These are phyloP conservation scores for Tuber calosporum DNA, from an alignment of 495 filamentous ascomycete genomes.

Conservation along the genomic window DNA sequence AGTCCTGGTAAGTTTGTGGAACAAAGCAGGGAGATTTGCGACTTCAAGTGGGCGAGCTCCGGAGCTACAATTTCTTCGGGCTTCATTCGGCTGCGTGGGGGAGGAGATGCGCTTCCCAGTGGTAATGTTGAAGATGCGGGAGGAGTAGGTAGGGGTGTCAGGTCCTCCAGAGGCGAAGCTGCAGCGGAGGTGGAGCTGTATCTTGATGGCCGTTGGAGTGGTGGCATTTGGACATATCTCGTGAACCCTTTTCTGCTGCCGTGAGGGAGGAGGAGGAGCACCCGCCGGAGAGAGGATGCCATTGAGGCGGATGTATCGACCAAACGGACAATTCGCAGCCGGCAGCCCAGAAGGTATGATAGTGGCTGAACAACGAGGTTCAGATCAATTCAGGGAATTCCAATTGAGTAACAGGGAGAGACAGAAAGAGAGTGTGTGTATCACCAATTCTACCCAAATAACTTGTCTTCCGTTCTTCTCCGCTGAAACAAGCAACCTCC, in stretches of 20 bases:
- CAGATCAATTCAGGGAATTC: neutral
- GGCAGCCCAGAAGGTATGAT: neutral
- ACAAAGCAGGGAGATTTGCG: constrained; percentile 37
- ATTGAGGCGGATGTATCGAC: neutral
- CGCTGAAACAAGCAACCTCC: neutral
- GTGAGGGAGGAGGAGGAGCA: neutral
- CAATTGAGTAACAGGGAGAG: neutral
- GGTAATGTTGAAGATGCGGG: constrained; percentile 6
- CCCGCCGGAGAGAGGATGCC: neutral
- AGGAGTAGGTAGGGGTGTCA: neutral
- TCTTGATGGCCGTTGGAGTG: neutral
- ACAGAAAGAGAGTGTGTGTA: no score
- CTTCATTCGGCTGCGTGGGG: constrained; percentile 15
- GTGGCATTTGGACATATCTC: neutral
- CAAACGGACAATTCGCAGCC: neutral
- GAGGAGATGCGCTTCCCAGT: constrained; percentile 9
- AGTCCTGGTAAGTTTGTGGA: constrained; percentile 56
- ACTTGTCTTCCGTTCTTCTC: neutral
- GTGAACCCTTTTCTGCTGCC: neutral
- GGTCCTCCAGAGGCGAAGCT: neutral
- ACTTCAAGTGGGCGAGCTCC: constrained; percentile 37
- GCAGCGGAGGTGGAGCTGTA: constrained; percentile 20
- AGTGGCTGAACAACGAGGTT: neutral
- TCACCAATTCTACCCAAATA: neutral
- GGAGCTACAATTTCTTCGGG: constrained; percentile 35